Evolutionary conservation across 2,329 filamentous ascomycete genomes (phyloP).

Genomic region (Epichloe scottii): DNA sequence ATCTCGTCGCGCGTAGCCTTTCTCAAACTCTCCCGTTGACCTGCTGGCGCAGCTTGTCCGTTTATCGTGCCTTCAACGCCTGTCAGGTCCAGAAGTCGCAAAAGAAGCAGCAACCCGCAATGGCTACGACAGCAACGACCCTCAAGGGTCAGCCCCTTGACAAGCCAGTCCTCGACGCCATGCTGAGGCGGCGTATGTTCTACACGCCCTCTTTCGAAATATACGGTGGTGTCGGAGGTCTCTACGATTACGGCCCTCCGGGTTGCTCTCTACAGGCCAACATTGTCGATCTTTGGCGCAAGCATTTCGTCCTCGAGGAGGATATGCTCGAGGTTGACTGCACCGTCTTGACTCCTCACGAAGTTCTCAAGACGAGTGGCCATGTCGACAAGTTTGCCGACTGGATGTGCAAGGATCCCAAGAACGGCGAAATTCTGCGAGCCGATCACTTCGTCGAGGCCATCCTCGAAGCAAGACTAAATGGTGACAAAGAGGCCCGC

Average conservation of each 20-base stretch:
- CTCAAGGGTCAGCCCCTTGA: constrained; percentile 86
- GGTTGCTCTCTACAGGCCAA: constrained; percentile 79
- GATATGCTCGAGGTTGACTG: constrained; percentile 95
- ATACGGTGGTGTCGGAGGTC: constrained; percentile 77
- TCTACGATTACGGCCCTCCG: constrained; percentile 89
- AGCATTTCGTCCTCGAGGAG: constrained; percentile 85
- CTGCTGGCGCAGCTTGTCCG: constrained; percentile 17
- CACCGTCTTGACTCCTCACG: constrained; percentile 83
- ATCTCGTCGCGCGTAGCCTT: constrained; percentile 4
- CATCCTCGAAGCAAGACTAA: constrained; percentile 73
- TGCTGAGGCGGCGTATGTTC: constrained; percentile 82
- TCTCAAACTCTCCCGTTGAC: constrained; percentile 10
- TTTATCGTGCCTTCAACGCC: constrained; percentile 17
- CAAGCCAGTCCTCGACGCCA: constrained; percentile 64
- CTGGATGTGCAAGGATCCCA: constrained; percentile 99
- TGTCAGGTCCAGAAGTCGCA: constrained; percentile 16
- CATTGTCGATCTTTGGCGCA: constrained; percentile 80
- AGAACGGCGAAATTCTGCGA: constrained; percentile 91
- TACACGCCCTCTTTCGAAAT: constrained; percentile 95
- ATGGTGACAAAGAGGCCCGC: constrained; percentile 85
- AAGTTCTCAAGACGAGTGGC: constrained; percentile 88
- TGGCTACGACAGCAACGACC: constrained; percentile 52
- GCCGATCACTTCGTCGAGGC: constrained; percentile 96
- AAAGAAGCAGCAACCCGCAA: constrained; percentile 17
- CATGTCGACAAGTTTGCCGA: constrained; percentile 98